Base-by-base conservation (phyloP, 2,329 filamentous ascomycete species). In the Calcarisporium arbuscula region DNA sequence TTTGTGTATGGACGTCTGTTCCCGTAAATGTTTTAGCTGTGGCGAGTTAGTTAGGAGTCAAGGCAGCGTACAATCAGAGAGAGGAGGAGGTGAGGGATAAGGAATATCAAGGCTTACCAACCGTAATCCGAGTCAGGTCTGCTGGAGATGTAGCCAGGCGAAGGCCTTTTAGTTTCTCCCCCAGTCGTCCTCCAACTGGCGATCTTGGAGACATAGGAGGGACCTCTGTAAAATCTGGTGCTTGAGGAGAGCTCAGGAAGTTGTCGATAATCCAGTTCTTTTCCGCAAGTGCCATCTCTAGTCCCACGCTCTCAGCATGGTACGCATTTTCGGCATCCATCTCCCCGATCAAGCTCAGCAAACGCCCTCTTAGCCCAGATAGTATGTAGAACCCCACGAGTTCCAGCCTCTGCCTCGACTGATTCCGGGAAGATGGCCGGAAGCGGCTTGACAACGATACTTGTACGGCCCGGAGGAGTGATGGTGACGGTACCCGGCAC, bases 331-430 rank as follows among this genome's bases (percentile, higher is more conserved):
- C 88, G 7, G 67, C 65, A 8, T 74, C 76, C 47, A 94, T 90
- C 64, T 95, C 88, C 38, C 70, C 70, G 33, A 87, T 77, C n/a
- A 30, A 95, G 65, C 42, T 84, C 80, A 20, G 78, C 76, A 16
- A 95, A 64, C 27, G 88, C 71, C 57, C 85, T 82, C 66, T 88
- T 88, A 14, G 85, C 89, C 87, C 89, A 95, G 38, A 90, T 78
- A 3, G 86, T 94, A 54, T 94, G 89, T 40, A 95, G 61, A 3
- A 94, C 85, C 2, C 88, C 88, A 43, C 85, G 83, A 49, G 80
- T 80, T 6, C 85, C 85, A 1, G 79, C 74, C 16, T 76, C 81
- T 4, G 74, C 72, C 2, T 83, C 82, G 17, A 94, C 66, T 40
- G 82, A 81, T 1, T 82, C 77, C 1, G 85, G 81, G 52, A 90